A percentile compares a stretch with the other conserved stretches of the same genome.
Evolutionary conservation across 1,284 basidiomycete species (phyloP).

Genomic region (Ceratobasidium sp.): DNA sequence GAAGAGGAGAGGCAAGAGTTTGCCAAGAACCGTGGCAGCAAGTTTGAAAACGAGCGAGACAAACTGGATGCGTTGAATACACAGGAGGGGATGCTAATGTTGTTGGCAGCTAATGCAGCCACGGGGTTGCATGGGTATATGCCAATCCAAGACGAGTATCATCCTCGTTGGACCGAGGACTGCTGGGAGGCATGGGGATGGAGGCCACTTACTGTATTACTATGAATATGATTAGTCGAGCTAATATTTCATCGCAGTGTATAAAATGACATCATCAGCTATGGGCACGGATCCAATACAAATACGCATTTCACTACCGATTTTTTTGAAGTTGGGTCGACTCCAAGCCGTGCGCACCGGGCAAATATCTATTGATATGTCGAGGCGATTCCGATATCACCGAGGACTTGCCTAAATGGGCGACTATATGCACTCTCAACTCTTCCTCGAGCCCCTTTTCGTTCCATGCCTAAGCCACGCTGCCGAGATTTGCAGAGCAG

Average conservation of each 20-base stretch:
- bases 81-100: slow-evolving; percentile 17
- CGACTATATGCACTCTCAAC: too few species aligned
- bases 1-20: slow-evolving; percentile 25
- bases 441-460: too few species aligned
- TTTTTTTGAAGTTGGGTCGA: too few species aligned
- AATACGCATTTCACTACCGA: too few species aligned
- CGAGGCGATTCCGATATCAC: too few species aligned
- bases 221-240: background rate
- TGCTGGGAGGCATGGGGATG: slow-evolving; percentile 36
- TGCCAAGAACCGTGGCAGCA: background rate
- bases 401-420: too few species aligned
- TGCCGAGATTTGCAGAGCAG: too few species aligned
- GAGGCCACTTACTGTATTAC: slow-evolving; percentile 7
- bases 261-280: background rate
- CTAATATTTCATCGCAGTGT: background rate
- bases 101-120: slow-evolving; percentile 30
- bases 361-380: too few species aligned
- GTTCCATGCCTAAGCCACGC: too few species aligned
- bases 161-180: slow-evolving; percentile 32
- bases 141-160: slow-evolving; percentile 36
- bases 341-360: too few species aligned
- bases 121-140: slow-evolving; percentile 33
- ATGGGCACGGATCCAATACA: too few species aligned
- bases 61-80: slow-evolving; percentile 7
- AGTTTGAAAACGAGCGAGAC: slow-evolving; percentile 2